These are phyloP conservation scores for Ceratocystis lukuohia DNA, from an alignment of 2,329 filamentous ascomycete genomes.

Conservation along the genomic window DNA sequence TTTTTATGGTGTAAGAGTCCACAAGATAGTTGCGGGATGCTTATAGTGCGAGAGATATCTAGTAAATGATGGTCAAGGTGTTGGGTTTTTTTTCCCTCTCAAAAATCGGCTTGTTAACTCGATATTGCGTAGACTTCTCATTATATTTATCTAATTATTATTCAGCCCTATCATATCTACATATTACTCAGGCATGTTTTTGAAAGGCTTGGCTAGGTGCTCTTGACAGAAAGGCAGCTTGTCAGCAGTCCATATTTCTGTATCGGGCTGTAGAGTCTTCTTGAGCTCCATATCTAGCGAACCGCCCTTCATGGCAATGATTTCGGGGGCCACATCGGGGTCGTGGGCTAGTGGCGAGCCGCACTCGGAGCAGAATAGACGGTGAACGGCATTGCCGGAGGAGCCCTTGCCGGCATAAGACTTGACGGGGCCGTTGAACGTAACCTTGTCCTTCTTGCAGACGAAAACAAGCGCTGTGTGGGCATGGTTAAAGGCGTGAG, in stretches of 20 bases:
- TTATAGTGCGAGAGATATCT: too few species aligned
- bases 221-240: conserved; percentile 61
- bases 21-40: too few species aligned
- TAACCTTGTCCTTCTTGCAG: conserved; percentile 52
- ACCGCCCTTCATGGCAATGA: conserved; percentile 57
- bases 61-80: too few species aligned
- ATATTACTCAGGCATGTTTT: conserved; percentile 46
- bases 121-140: background rate
- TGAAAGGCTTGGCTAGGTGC: conserved; percentile 47
- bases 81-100: too few species aligned
- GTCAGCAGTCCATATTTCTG: conserved; percentile 55
- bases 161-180: background rate
- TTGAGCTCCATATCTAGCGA: conserved; percentile 50
- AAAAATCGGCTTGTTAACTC: too few species aligned
- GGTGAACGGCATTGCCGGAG: conserved; percentile 51
- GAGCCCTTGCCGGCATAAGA: conserved; percentile 46
- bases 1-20: too few species aligned
- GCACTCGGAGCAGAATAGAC: conserved; percentile 56
- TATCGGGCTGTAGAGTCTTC: conserved; percentile 54
- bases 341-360: conserved; percentile 58
- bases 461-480: conserved; percentile 47
- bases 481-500: background rate
- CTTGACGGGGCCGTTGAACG: conserved; percentile 50
- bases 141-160: background rate
- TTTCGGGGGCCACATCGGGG: conserved; percentile 54